phyloP scores from a whole-genome alignment of 2,329 filamentous ascomycete species.

The Pseudogymnoascus sp. region DNA sequence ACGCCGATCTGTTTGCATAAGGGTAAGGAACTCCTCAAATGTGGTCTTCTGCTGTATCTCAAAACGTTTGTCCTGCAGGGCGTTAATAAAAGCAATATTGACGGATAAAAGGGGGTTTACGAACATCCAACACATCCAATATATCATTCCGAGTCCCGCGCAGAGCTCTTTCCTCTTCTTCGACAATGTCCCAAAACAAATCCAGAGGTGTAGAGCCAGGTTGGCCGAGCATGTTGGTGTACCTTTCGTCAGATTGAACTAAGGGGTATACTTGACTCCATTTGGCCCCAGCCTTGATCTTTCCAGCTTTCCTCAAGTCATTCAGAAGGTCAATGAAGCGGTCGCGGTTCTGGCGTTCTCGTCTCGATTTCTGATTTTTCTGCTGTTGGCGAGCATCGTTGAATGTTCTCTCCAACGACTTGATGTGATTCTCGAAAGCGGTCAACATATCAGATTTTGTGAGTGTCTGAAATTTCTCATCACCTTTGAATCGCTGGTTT shows the following conservation, averaged over 20 bases:
- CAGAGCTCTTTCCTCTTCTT: conserved; percentile 86
- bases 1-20: conserved; percentile 79
- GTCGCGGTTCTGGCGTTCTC: conserved; percentile 82
- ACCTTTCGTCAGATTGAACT: conserved; percentile 75
- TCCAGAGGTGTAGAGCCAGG: conserved; percentile 79
- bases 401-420: conserved; percentile 79
- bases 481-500: conserved; percentile 68
- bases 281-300: conserved; percentile 83
- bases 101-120: conserved; percentile 26
- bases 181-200: conserved; percentile 91
- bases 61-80: conserved; percentile 72
- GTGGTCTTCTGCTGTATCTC: conserved; percentile 82
- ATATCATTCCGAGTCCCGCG: conserved; percentile 76
- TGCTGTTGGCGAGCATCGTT: conserved; percentile 86
- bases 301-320: conserved; percentile 66
- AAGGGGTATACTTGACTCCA: conserved; percentile 76
- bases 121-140: conserved; percentile 79
- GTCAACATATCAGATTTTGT: conserved; percentile 85
- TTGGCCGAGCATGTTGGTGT: conserved; percentile 75
- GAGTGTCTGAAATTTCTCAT: conserved; percentile 78
- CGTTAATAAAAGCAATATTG: conserved; percentile 31
- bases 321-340: conserved; percentile 66
- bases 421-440: conserved; percentile 93
- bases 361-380: conserved; percentile 71
- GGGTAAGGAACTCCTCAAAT: conserved; percentile 76